Percentiles rank a stretch among this genome's conserved stretches.
These are phyloP conservation scores for Westerdykella ornata DNA, from an alignment of 2,329 filamentous ascomycete species.

Conservation along the genomic window DNA sequence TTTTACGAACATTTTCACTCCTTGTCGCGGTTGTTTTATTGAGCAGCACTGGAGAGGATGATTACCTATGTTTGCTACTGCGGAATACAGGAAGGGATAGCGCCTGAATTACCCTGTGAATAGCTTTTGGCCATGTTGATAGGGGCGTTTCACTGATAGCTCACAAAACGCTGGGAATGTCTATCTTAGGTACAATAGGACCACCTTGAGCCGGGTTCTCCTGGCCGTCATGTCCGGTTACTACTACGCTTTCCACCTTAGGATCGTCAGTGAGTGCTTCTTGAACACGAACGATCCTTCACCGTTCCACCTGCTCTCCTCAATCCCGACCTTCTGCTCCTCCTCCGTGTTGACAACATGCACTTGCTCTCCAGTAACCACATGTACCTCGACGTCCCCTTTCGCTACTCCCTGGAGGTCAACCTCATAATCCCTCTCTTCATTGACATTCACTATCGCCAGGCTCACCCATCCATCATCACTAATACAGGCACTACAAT, in stretches of 20 bases:
- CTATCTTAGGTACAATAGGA: too few relatives aligned
- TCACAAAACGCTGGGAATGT: too few relatives aligned
- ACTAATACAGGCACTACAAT: conserved; percentile 57
- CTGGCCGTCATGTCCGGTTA: too few relatives aligned
- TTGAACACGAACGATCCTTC: conserved; percentile 57
- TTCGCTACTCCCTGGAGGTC: conserved; percentile 50
- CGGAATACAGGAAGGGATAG: too few relatives aligned
- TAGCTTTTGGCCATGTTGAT: too few relatives aligned
- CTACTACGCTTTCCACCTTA: conserved; percentile 46
- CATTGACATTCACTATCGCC: conserved; percentile 65
- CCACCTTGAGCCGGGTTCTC: too few relatives aligned
- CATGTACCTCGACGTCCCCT: conserved; percentile 53
- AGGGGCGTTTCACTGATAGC: too few relatives aligned
- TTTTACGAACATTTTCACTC: too few relatives aligned
- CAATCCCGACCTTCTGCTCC: conserved; percentile 56
- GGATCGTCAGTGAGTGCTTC: conserved; percentile 63
- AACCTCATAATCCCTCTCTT: conserved; percentile 54
- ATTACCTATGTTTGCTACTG: too few relatives aligned
- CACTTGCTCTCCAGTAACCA: conserved; percentile 53
- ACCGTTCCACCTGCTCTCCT: conserved; percentile 58
- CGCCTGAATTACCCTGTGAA: too few relatives aligned
- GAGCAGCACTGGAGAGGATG: too few relatives aligned
- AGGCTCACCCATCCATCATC: conserved; percentile 57
- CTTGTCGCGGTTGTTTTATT: too few relatives aligned
- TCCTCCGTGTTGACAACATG: conserved; percentile 56